phyloP scores from a whole-genome alignment of 805 yeast genomes.

The Pichia occidentalis region DNA sequence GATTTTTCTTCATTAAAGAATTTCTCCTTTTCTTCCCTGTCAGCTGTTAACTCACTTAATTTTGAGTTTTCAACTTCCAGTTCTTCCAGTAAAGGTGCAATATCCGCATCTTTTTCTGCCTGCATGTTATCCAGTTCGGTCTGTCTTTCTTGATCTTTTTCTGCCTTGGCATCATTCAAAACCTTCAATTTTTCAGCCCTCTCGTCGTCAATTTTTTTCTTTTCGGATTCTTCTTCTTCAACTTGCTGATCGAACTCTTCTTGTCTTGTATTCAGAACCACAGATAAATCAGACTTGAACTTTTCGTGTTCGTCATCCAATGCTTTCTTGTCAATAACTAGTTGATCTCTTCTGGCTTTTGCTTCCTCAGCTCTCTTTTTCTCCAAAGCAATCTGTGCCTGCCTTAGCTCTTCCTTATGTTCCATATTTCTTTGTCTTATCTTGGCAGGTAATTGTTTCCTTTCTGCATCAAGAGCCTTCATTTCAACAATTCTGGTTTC shows the following conservation, averaged over 20 bases:
- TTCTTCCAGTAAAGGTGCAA: constrained; percentile 50
- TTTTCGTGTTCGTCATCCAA: constrained; percentile 38
- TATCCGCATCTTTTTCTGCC: constrained; percentile 44
- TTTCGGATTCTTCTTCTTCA: constrained; percentile 34
- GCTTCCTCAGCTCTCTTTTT: constrained; percentile 28
- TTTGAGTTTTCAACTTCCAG: constrained; percentile 43
- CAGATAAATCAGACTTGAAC: constrained; percentile 31
- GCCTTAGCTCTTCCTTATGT: constrained; percentile 33
- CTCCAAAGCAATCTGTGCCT: constrained; percentile 32
- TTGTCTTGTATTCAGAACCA: constrained; percentile 35
- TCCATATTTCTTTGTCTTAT: constrained; percentile 36
- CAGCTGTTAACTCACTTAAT: constrained; percentile 43
- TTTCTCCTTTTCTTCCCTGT: constrained; percentile 41
- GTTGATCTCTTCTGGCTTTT: constrained; percentile 37
- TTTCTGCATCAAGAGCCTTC: constrained; percentile 55
- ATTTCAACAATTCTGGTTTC: constrained; percentile 53
- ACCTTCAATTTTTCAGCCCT: constrained; percentile 39
- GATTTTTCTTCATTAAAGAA: constrained; percentile 38
- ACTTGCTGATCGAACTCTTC: constrained; percentile 36
- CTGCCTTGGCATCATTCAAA: constrained; percentile 38
- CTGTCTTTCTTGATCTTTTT: constrained; percentile 38
- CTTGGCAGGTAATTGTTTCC: constrained; percentile 34
- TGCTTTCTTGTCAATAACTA: constrained; percentile 43
- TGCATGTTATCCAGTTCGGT: constrained; percentile 42
- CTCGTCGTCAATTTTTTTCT: constrained; percentile 35